Percentiles rank a stretch among this genome's conserved stretches.
phyloP scores from a whole-genome alignment of 2,329 filamentous ascomycete genomes.

The Diaporthe sp. region DNA sequence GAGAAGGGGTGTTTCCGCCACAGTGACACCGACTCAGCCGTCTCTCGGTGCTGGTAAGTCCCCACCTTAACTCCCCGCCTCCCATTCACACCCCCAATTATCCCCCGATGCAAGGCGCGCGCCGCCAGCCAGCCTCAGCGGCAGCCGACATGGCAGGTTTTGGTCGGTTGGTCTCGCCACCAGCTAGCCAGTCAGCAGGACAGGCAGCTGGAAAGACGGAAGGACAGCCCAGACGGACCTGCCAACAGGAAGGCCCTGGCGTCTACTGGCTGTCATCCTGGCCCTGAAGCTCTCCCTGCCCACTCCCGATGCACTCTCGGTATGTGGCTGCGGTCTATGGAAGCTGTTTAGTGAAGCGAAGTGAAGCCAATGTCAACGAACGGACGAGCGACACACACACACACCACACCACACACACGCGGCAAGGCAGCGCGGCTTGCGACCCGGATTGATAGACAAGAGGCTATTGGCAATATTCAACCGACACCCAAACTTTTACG shows the following conservation, averaged over 20 bases:
- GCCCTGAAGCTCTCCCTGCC: constrained; percentile 25
- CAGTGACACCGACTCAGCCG: constrained; percentile 9
- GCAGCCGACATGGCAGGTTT: constrained; percentile 11
- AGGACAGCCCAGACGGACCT: not conserved
- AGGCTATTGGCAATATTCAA: constrained; percentile 22
- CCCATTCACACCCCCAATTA: not conserved
- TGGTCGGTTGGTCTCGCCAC: not conserved
- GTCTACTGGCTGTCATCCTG: not conserved
- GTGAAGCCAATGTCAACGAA: not conserved
- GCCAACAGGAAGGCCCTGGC: not conserved
- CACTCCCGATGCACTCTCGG: not conserved
- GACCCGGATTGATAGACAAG: not conserved
- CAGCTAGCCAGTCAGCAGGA: not conserved
- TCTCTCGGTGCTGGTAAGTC: constrained; percentile 24
- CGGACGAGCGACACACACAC: not conserved
- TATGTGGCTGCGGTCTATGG: not conserved
- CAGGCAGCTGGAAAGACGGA: not conserved
- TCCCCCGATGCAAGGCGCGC: constrained; percentile 2
- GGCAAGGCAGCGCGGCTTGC: not conserved
- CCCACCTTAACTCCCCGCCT: constrained; percentile 18
- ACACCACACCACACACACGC: not conserved
- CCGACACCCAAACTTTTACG: not conserved
- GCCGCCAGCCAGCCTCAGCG: not conserved
- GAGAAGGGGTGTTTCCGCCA: constrained; percentile 21
- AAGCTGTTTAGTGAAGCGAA: not conserved